Conservation (phyloP, 1,284 basidiomycete genomes). For the Ceratobasidium sp. region DNA sequence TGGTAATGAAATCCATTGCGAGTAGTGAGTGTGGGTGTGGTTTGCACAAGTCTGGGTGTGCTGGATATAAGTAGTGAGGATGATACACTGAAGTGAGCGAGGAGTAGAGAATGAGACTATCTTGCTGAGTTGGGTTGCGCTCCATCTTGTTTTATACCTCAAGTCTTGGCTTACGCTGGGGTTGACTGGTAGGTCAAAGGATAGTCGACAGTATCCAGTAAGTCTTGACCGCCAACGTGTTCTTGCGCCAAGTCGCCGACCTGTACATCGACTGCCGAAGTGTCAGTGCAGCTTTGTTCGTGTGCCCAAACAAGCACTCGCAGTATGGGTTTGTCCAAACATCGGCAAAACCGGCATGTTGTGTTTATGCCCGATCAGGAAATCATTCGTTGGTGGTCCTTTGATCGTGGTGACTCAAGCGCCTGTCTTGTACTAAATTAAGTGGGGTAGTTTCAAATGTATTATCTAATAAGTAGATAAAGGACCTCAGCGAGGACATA, state of each 20-base stretch:
- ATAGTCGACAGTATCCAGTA: background rate
- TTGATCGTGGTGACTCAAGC: too few relatives aligned
- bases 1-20: slow-evolving; percentile 20
- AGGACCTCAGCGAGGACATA: too few relatives aligned
- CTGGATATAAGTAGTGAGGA: background rate
- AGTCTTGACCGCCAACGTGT: background rate
- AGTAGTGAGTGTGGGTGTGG: background rate
- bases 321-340: too few relatives aligned
- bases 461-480: too few relatives aligned
- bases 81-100: slow-evolving; percentile 16
- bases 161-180: background rate
- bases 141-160: background rate
- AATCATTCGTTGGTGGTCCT: too few relatives aligned
- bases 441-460: too few relatives aligned
- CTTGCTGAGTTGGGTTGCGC: background rate
- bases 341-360: too few relatives aligned
- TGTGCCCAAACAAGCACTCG: slow-evolving; percentile 16
- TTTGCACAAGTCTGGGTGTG: background rate
- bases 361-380: slow-evolving; percentile 2
- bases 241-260: background rate
- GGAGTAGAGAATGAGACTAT: slow-evolving; percentile 23
- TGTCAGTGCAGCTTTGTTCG: slow-evolving; percentile 6
- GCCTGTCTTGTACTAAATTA: too few relatives aligned
- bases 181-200: slow-evolving; percentile 2
- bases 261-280: too few relatives aligned